These are phyloP conservation scores for Euphorbia pulcherrima DNA, from an alignment of 345 rosid genomes.

Conservation along the genomic window DNA sequence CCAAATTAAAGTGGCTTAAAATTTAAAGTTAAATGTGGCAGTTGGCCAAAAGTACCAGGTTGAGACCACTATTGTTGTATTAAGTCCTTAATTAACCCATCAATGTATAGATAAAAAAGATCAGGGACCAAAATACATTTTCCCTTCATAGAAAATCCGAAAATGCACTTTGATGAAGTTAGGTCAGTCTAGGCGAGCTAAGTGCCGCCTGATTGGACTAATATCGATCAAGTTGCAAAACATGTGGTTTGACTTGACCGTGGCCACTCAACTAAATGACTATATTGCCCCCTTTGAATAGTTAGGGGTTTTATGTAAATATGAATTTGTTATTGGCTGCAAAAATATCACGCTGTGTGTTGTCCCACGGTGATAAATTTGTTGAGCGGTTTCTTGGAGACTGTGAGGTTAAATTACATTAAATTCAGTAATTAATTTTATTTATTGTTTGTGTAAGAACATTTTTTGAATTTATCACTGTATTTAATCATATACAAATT, in stretches of 20 bases:
- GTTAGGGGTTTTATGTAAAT: not conserved
- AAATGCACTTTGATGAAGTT: conserved; percentile 3
- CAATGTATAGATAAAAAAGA: too few relatives aligned
- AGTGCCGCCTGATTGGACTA: conserved; percentile 42
- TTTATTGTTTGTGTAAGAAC: not conserved
- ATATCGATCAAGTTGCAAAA: conserved; percentile 7
- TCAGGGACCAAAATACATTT: not conserved
- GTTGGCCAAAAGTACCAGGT: too few relatives aligned
- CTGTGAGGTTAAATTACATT: not conserved
- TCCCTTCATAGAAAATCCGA: not conserved
- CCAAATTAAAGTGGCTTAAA: too few relatives aligned
- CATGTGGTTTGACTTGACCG: conserved; percentile 20
- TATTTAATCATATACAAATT: too few relatives aligned
- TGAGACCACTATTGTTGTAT: too few relatives aligned
- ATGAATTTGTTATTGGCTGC: not conserved
- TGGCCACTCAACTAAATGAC: conserved; percentile 18
- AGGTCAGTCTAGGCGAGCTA: conserved; percentile 32
- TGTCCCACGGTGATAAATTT: not conserved
- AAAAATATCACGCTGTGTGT: not conserved
- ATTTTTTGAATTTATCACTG: too few relatives aligned
- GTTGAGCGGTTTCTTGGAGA: not conserved
- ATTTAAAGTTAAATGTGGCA: too few relatives aligned
- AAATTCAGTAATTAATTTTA: not conserved
- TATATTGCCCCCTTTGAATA: conserved; percentile 1
- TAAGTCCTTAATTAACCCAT: too few relatives aligned